Evolutionary conservation across 495 filamentous ascomycete species (phyloP).

Genomic region (Aspergillus steynii): DNA sequence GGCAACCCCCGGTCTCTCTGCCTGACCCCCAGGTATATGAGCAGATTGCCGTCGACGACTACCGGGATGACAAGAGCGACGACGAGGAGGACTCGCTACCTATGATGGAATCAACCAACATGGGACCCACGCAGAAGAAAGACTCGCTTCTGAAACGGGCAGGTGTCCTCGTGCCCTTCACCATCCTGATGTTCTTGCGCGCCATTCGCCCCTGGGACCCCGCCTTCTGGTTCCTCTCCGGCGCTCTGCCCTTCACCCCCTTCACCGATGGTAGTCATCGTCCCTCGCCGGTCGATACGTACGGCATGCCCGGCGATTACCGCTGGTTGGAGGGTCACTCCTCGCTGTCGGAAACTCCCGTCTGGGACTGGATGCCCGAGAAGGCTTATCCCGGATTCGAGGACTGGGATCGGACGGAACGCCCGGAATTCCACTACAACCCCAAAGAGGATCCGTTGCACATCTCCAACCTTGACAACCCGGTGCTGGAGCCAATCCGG

Average conservation of each 20-base stretch:
- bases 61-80: constrained; percentile 31
- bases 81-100: constrained; percentile 30
- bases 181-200: constrained; percentile 26
- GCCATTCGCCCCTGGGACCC: constrained; percentile 31
- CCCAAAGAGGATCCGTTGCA: constrained; percentile 42
- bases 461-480: constrained; percentile 46
- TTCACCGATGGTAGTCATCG: constrained; percentile 28
- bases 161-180: constrained; percentile 20
- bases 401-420: constrained; percentile 32
- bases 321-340: constrained; percentile 23
- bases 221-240: constrained; percentile 35
- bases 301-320: constrained; percentile 24
- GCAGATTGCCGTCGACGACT: constrained; percentile 30
- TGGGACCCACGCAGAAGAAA: constrained; percentile 6
- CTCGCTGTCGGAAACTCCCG: constrained; percentile 25
- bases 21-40: constrained; percentile 36
- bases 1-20: constrained; percentile 22
- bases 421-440: constrained; percentile 35
- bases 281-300: constrained; percentile 25
- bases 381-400: constrained; percentile 28
- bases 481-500: constrained; percentile 35
- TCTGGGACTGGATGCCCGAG: constrained; percentile 35
- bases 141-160: constrained; percentile 18
- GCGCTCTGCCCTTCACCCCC: constrained; percentile 28
- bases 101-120: constrained; percentile 13